Conservation (phyloP, 176 grass and related monocot genomes). For the Guadua angustifolia region DNA sequence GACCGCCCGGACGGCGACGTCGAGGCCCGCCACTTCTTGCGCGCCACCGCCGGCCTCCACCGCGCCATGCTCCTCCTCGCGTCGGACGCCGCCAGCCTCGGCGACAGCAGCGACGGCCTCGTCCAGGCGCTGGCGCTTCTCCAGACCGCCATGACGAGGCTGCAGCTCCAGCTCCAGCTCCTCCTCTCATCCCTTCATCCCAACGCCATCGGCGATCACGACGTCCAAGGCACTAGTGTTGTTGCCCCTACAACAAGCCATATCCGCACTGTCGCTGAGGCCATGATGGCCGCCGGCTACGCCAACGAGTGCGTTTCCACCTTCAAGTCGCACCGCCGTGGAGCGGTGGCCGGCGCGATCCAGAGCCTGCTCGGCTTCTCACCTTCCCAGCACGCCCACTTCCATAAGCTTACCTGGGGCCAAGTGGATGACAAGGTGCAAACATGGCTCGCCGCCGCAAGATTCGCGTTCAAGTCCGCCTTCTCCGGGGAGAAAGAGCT, state of each 20-base stretch:
- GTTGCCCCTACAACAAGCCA: too few relatives aligned
- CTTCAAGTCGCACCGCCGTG: constrained; percentile 53
- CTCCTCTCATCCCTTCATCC: constrained; percentile 35
- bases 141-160: constrained; percentile 53
- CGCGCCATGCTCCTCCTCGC: constrained; percentile 50
- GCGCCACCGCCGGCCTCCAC: constrained; percentile 56
- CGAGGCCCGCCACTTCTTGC: constrained; percentile 43
- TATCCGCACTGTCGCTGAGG: not conserved
- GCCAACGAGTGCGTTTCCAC: constrained; percentile 60
- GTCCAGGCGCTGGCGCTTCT: constrained; percentile 54
- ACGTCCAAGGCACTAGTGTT: not conserved
- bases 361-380: constrained; percentile 50
- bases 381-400: not conserved
- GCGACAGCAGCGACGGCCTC: not conserved
- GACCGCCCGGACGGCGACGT: not conserved
- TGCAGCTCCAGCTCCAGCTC: constrained; percentile 51
- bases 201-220: not conserved
- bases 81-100: not conserved
- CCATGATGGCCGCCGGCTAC: constrained; percentile 69
- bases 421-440: constrained; percentile 46
- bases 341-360: constrained; percentile 17
- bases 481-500: constrained; percentile 49
- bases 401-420: constrained; percentile 52
- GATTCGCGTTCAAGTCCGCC: constrained; percentile 37
- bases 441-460: constrained; percentile 49